phyloP scores from a whole-genome alignment of 805 yeast genomes.

The Metschnikowia dekortorum region DNA sequence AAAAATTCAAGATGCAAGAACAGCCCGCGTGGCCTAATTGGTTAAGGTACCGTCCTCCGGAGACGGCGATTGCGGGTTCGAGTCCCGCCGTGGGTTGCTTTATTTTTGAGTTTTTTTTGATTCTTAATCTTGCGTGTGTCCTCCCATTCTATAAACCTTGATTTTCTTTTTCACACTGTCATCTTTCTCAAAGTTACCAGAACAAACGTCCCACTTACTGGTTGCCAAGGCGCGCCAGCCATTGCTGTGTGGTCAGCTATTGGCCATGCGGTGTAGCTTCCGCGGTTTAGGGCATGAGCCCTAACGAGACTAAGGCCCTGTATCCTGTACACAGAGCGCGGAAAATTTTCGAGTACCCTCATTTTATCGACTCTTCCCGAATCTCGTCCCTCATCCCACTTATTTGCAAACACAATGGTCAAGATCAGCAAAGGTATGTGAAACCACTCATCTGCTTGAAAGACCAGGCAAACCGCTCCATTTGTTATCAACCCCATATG shows the following conservation, averaged over 20 bases:
- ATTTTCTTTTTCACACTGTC: background rate
- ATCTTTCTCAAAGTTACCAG: background rate
- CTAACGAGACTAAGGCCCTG: conserved; percentile 4
- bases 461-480: too few species aligned
- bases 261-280: background rate
- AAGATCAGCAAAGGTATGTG: conserved; percentile 59
- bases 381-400: conserved; percentile 10
- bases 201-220: too few species aligned
- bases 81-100: conserved; percentile 65
- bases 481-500: too few species aligned
- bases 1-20: background rate
- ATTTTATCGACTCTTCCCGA: conserved; percentile 10
- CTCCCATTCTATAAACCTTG: background rate
- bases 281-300: conserved; percentile 18
- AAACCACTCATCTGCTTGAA: background rate
- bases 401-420: conserved; percentile 44
- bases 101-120: conserved; percentile 9
- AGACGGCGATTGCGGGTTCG: conserved; percentile 72
- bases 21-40: conserved; percentile 70
- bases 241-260: background rate
- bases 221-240: too few species aligned
- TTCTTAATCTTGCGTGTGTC: background rate
- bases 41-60: conserved; percentile 74
- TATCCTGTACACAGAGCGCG: conserved; percentile 13
- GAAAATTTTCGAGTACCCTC: conserved; percentile 17